Evolutionary conservation across 345 rosid genomes (phyloP).

Genomic region (Euphorbia tirucalli): DNA sequence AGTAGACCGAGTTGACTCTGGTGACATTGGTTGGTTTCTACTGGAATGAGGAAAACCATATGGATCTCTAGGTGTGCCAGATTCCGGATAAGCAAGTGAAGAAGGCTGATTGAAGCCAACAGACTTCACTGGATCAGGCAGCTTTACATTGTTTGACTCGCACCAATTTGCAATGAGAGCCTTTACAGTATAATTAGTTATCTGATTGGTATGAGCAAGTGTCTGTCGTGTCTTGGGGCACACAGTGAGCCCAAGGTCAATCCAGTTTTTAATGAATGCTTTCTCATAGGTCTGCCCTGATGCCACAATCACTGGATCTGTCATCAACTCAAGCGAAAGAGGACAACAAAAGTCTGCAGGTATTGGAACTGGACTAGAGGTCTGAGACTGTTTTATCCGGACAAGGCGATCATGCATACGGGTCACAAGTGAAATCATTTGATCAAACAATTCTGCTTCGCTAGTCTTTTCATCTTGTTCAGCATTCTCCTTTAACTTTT

Average conservation of each 20-base stretch:
- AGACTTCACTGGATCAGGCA: conserved; percentile 70
- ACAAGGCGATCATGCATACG: conserved; percentile 77
- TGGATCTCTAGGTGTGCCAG: conserved; percentile 36
- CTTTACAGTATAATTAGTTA: conserved; percentile 95
- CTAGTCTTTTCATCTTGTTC: conserved; percentile 76
- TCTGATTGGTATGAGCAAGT: conserved; percentile 68
- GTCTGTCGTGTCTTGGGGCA: conserved; percentile 95
- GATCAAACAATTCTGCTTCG: conserved; percentile 75
- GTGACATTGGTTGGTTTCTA: conserved; percentile 40
- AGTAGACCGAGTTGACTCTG: conserved; percentile 44
- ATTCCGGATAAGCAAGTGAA: conserved; percentile 52
- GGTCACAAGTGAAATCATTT: conserved; percentile 60
- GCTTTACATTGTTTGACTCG: conserved; percentile 76
- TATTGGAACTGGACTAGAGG: conserved; percentile 71
- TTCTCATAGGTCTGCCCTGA: conserved; percentile 95
- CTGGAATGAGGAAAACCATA: conserved; percentile 31
- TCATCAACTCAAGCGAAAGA: conserved; percentile 93
- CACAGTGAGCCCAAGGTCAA: conserved; percentile 83
- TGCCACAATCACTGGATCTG: conserved; percentile 92
- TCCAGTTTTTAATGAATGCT: conserved; percentile 87
- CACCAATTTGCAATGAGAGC: conserved; percentile 96
- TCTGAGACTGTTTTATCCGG: conserved; percentile 67
- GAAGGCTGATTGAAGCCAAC: conserved; percentile 53
- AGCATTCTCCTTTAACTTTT: conserved; percentile 88
- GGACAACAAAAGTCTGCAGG: conserved; percentile 96